A percentile compares a stretch with the other conserved stretches of the same genome.
phyloP scores from a whole-genome alignment of 1,139 yeast genomes.

The Yamadazyma mexicana region DNA sequence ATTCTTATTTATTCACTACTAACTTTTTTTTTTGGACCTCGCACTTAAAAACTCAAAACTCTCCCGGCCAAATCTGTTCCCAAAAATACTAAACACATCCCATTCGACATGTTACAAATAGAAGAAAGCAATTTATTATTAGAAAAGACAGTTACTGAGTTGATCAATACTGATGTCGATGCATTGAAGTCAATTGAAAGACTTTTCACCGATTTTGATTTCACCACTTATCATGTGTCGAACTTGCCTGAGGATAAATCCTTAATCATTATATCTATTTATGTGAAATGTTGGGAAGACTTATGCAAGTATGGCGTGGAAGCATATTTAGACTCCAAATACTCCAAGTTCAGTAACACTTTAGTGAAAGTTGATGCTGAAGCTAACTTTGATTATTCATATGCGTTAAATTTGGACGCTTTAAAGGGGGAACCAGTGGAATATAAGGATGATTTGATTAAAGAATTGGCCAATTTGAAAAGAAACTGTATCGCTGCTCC shows the following conservation, averaged over 20 bases:
- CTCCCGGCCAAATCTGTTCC: conserved; percentile 4
- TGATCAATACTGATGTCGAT: conserved; percentile 32
- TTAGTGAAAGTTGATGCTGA: conserved; percentile 50
- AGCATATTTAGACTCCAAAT: conserved; percentile 41
- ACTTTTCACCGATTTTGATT: conserved; percentile 91
- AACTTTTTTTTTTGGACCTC: background rate
- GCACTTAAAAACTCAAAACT: background rate
- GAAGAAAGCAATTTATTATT: conserved; percentile 46
- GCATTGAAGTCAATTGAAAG: conserved; percentile 69
- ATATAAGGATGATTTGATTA: conserved; percentile 50
- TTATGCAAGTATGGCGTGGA: conserved; percentile 66
- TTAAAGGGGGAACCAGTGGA: conserved; percentile 44
- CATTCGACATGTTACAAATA: conserved; percentile 39
- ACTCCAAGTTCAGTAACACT: conserved; percentile 29
- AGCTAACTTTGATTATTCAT: conserved; percentile 78
- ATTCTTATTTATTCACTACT: background rate
- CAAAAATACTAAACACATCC: background rate
- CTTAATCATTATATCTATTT: conserved; percentile 65
- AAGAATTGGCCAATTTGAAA: conserved; percentile 71
- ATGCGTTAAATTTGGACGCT: conserved; percentile 61
- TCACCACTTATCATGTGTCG: conserved; percentile 89
- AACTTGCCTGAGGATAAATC: conserved; percentile 70
- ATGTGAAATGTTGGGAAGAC: conserved; percentile 77
- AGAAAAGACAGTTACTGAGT: conserved; percentile 42
- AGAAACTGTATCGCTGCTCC: conserved; percentile 92